These are phyloP conservation scores for Plantago ovata DNA, from an alignment of 257 asterid genomes.

Conservation along the genomic window DNA sequence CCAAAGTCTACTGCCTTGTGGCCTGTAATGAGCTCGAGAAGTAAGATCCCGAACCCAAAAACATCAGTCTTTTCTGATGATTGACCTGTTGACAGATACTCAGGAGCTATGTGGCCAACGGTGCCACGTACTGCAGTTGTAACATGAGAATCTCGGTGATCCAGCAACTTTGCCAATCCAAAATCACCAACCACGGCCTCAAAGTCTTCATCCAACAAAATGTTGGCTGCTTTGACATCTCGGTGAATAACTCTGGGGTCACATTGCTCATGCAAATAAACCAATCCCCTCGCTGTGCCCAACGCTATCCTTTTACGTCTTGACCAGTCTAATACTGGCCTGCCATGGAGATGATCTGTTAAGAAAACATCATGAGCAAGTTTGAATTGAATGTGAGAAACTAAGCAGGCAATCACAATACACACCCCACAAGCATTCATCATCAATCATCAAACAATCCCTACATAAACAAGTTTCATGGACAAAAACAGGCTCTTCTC, in stretches of 20 bases:
- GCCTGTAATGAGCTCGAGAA: constrained; percentile 85
- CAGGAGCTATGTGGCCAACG: constrained; percentile 95
- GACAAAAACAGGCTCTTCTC: too few relatives aligned
- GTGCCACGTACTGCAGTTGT: constrained; percentile 98
- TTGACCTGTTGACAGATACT: constrained; percentile 81
- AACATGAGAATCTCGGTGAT: constrained; percentile 85
- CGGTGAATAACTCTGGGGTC: constrained; percentile 92
- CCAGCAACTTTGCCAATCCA: constrained; percentile 89
- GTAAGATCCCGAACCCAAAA: constrained; percentile 84
- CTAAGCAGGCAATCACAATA: not conserved
- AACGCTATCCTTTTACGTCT: constrained; percentile 72
- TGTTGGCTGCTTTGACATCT: constrained; percentile 94
- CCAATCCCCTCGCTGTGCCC: constrained; percentile 88
- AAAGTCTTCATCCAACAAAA: constrained; percentile 85
- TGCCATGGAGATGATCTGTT: constrained; percentile 63
- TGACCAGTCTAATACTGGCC: constrained; percentile 82
- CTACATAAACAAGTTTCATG: too few relatives aligned
- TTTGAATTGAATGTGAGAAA: not conserved
- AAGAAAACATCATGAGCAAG: constrained; percentile 6
- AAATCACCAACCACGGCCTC: constrained; percentile 97
- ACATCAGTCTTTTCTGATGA: constrained; percentile 94
- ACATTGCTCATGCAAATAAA: constrained; percentile 88
- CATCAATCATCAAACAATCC: too few relatives aligned
- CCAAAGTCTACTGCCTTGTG: constrained; percentile 90
- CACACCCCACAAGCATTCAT: too few relatives aligned